Conservation (phyloP, 2,329 filamentous ascomycete species). For the Colletotrichum scovillei region DNA sequence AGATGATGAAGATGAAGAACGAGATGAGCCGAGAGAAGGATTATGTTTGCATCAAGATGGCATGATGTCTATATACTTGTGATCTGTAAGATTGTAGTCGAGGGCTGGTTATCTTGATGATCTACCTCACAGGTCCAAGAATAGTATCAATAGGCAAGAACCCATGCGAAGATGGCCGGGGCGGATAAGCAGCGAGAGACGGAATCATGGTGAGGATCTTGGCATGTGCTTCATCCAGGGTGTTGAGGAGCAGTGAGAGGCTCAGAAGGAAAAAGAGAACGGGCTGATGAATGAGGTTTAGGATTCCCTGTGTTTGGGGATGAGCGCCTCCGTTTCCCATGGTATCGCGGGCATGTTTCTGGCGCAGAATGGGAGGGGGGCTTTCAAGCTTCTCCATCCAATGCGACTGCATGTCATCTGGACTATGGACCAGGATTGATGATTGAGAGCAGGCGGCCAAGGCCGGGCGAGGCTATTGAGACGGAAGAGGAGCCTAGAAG, state of each 20-base stretch:
- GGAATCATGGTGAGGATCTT: constrained; percentile 24
- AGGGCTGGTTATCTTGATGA: constrained; percentile 9
- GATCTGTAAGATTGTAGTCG: background rate
- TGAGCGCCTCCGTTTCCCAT: constrained; percentile 31
- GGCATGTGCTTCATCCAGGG: constrained; percentile 32
- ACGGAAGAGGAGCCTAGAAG: background rate
- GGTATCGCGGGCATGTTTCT: constrained; percentile 21
- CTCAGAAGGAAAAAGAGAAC: background rate
- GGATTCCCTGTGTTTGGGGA: constrained; percentile 22
- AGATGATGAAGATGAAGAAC: constrained; percentile 23
- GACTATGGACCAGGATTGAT: background rate
- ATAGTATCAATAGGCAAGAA: constrained; percentile 22
- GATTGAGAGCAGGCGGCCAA: background rate
- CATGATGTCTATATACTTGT: constrained; percentile 30
- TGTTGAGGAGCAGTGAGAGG: constrained; percentile 10
- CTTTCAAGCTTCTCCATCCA: constrained; percentile 24
- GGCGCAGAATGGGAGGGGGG: background rate
- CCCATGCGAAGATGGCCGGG: constrained; percentile 17
- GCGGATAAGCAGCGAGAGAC: constrained; percentile 12
- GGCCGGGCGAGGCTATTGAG: constrained; percentile 13
- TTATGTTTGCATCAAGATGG: constrained; percentile 26
- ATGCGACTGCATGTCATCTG: constrained; percentile 27
- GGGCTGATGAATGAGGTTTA: background rate
- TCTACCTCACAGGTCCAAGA: constrained; percentile 27
- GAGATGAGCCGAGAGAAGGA: constrained; percentile 21